phyloP scores from a whole-genome alignment of 164 flowering plant species.

The Akebia trifoliata region DNA sequence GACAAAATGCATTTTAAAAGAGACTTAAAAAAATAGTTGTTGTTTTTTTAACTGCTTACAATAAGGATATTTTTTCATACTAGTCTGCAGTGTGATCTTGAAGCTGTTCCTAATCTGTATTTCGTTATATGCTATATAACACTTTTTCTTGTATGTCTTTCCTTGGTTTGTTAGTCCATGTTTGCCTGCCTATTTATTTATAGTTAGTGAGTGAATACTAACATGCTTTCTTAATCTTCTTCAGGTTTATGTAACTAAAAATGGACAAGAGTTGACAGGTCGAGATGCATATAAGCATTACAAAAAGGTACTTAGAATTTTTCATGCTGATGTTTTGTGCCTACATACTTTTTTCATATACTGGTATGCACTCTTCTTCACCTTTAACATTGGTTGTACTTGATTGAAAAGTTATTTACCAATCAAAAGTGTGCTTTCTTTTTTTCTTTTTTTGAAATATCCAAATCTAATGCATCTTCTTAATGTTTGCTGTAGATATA shows the following conservation, averaged over 20 bases:
- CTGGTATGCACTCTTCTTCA: not conserved
- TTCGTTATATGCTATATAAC: not conserved
- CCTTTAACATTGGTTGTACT: not conserved
- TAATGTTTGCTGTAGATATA: too few relatives aligned
- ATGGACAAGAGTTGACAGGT: conserved; percentile 71
- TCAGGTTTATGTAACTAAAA: conserved; percentile 67
- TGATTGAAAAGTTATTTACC: not conserved
- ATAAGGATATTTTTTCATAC: too few relatives aligned
- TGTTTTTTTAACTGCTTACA: too few relatives aligned
- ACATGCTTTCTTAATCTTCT: conserved; percentile 5
- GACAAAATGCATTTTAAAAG: too few relatives aligned
- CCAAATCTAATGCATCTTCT: not conserved
- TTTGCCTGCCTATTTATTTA: not conserved
- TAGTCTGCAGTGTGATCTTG: too few relatives aligned
- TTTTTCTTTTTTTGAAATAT: too few relatives aligned
- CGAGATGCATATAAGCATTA: conserved; percentile 58
- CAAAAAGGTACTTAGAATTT: conserved; percentile 49
- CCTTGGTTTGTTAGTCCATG: not conserved
- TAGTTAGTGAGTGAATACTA: not conserved
- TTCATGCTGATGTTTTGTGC: not conserved
- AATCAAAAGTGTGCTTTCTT: not conserved
- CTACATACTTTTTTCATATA: not conserved
- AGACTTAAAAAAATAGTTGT: too few relatives aligned
- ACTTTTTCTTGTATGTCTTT: not conserved
- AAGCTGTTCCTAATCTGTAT: not conserved